These are phyloP conservation scores for Yamadazyma aaseri DNA, from an alignment of 1,139 yeast species.

Conservation along the genomic window DNA sequence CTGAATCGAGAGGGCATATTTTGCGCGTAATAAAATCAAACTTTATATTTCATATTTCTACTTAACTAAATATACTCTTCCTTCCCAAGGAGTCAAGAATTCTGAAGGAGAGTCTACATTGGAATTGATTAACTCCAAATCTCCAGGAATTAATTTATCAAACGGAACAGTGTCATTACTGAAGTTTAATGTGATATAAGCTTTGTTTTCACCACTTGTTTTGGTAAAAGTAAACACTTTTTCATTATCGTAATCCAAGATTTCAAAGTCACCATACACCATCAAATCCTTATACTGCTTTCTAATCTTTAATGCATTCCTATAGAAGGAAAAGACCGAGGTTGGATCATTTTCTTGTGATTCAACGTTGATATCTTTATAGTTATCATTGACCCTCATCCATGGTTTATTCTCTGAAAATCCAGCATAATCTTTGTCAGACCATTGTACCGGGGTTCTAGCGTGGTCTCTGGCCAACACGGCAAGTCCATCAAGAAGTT, in stretches of 20 bases:
- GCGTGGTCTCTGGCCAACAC: slow-evolving; percentile 53
- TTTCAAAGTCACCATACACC: slow-evolving; percentile 49
- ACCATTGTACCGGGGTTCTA: slow-evolving; percentile 64
- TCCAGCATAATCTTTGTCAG: slow-evolving; percentile 42
- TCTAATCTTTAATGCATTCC: slow-evolving; percentile 41
- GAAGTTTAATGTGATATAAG: slow-evolving; percentile 49
- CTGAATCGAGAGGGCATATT: too few relatives aligned
- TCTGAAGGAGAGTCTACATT: slow-evolving; percentile 24
- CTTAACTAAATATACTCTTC: slow-evolving; percentile 28
- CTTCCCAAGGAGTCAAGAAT: slow-evolving; percentile 36
- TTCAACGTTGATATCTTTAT: slow-evolving; percentile 48
- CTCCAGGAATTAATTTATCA: slow-evolving; percentile 27
- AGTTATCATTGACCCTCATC: slow-evolving; percentile 54
- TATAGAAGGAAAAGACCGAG: slow-evolving; percentile 50
- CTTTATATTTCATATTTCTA: too few relatives aligned
- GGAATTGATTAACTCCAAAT: slow-evolving; percentile 24
- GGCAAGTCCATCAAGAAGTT: slow-evolving; percentile 32
- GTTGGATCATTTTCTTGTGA: slow-evolving; percentile 45
- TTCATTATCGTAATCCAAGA: slow-evolving; percentile 27
- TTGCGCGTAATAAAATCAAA: too few relatives aligned
- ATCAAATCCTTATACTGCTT: slow-evolving; percentile 43
- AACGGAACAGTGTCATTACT: slow-evolving; percentile 30
- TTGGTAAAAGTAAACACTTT: slow-evolving; percentile 13
- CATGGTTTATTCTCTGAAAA: slow-evolving; percentile 53
- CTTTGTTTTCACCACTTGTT: slow-evolving; percentile 10